phyloP scores from a whole-genome alignment of 2,329 filamentous ascomycete species.

The Aspergillus proliferans region DNA sequence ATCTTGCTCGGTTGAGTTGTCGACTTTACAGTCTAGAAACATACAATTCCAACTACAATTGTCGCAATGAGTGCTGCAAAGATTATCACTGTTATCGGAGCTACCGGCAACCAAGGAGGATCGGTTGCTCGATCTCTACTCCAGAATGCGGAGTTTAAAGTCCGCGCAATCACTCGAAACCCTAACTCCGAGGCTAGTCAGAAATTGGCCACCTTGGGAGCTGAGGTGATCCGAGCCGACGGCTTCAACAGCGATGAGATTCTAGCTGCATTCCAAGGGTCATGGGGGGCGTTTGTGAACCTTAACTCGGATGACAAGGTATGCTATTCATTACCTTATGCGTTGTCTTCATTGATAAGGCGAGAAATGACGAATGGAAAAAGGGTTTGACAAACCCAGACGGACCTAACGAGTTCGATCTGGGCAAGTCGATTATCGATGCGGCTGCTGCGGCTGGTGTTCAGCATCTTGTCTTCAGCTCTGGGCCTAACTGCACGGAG shows the following conservation, averaged over 20 bases:
- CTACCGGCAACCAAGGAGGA: conserved; percentile 20
- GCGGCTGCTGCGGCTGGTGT: conserved; percentile 29
- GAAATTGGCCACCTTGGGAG: conserved; percentile 15
- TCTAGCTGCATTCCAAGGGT: conserved; percentile 13
- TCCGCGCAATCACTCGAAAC: conserved; percentile 23
- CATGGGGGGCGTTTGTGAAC: conserved; percentile 19
- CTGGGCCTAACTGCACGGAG: conserved; percentile 26
- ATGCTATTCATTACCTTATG: background rate
- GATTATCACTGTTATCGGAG: conserved; percentile 12
- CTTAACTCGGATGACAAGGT: conserved; percentile 19
- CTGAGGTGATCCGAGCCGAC: conserved; percentile 18
- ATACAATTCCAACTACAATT: too few relatives aligned
- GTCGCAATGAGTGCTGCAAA: background rate
- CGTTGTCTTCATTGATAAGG: background rate
- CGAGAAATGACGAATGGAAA: background rate
- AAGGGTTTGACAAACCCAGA: conserved; percentile 2
- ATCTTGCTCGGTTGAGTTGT: too few relatives aligned
- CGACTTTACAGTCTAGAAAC: too few relatives aligned
- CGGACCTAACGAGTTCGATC: conserved; percentile 28
- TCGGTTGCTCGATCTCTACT: conserved; percentile 22
- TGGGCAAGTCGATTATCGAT: conserved; percentile 32
- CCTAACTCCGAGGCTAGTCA: conserved; percentile 15
- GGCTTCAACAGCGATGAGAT: conserved; percentile 15
- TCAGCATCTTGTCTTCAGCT: conserved; percentile 32
- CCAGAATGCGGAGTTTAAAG: conserved; percentile 16